phyloP scores from a whole-genome alignment of 768 basidiomycete species.

The Cytidiella melzeri region DNA sequence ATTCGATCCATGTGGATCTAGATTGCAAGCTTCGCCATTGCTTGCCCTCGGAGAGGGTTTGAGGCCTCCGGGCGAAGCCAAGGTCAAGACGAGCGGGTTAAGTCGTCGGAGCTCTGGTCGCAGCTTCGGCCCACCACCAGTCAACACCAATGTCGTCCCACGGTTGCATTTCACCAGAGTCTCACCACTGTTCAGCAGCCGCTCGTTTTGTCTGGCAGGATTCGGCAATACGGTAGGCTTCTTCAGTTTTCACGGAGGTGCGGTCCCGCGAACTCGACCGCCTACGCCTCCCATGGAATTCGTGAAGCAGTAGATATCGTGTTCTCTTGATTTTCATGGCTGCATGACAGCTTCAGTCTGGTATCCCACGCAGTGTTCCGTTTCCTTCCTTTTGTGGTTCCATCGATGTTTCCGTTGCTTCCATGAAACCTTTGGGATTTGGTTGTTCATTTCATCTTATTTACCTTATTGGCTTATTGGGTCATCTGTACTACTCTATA shows the following conservation, averaged over 20 bases:
- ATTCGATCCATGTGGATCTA: slow-evolving; percentile 51
- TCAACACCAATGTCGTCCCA: slow-evolving; percentile 29
- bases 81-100: not conserved
- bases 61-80: not conserved
- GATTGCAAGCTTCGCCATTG: slow-evolving; percentile 46
- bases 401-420: too few species aligned
- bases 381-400: too few species aligned
- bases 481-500: too few species aligned
- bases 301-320: too few species aligned
- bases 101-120: slow-evolving; percentile 1
- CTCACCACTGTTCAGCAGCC: slow-evolving; percentile 46
- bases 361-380: too few species aligned
- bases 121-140: not conserved
- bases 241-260: slow-evolving; percentile 28
- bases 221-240: slow-evolving; percentile 76
- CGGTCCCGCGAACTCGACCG: slow-evolving; percentile 1
- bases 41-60: slow-evolving; percentile 35
- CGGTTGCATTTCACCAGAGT: slow-evolving; percentile 80
- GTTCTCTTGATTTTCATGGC: too few species aligned
- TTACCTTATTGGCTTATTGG: too few species aligned
- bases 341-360: too few species aligned
- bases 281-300: slow-evolving; percentile 1
- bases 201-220: slow-evolving; percentile 55
- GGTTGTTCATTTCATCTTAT: too few species aligned
- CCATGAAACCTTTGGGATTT: too few species aligned